Conservation (phyloP, 2,329 filamentous ascomycete genomes). For the Fusarium sp. region DNA sequence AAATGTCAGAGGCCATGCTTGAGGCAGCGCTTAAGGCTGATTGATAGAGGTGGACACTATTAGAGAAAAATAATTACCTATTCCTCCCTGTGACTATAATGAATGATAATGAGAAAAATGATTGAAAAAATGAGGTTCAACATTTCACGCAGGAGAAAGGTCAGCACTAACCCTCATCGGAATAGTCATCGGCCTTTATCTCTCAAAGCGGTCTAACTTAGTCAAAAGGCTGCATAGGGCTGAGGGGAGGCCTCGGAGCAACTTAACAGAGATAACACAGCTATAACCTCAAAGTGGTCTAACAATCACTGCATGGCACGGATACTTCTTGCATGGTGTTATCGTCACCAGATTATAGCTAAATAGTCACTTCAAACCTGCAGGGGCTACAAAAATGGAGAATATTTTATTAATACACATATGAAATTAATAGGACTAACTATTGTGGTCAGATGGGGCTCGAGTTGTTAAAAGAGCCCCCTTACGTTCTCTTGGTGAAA, state of each 20-base stretch:
- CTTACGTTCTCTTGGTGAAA: background rate
- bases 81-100: background rate
- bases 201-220: background rate
- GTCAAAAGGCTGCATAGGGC: no score
- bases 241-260: no score
- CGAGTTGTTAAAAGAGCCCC: no score
- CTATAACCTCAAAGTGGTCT: background rate
- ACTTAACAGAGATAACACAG: no score
- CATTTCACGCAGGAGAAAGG: no score
- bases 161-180: background rate
- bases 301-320: background rate
- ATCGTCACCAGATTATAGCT: background rate
- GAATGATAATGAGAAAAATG: background rate
- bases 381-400: background rate
- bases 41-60: no score
- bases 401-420: background rate
- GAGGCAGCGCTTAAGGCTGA: no score
- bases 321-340: background rate
- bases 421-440: background rate
- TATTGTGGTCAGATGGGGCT: no score
- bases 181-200: background rate
- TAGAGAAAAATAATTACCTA: background rate
- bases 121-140: background rate
- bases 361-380: no score
- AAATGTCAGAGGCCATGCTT: constrained; percentile 5